Percentiles rank a stretch among this genome's conserved stretches.
phyloP scores from a whole-genome alignment of 371 early-diverging fungal species.

The Capillidium rhysosporum region DNA sequence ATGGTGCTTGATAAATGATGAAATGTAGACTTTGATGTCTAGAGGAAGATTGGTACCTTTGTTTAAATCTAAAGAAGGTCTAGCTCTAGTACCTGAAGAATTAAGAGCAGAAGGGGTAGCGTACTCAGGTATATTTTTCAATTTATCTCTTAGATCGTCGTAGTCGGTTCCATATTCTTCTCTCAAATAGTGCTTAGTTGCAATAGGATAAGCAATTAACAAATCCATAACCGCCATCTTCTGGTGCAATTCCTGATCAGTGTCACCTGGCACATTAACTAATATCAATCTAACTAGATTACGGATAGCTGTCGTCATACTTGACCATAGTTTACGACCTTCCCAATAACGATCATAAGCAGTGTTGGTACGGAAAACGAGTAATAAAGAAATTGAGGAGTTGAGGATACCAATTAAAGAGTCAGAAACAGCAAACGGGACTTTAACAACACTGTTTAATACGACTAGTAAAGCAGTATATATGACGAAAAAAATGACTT shows the following conservation, averaged over 20 bases:
- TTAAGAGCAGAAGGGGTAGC: conserved; percentile 5
- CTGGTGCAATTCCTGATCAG: conserved; percentile 17
- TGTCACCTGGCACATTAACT: conserved; percentile 19
- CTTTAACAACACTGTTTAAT: background rate
- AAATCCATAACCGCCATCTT: conserved; percentile 42
- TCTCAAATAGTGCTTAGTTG: conserved; percentile 53
- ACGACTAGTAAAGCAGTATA: background rate
- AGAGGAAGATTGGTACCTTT: conserved; percentile 21
- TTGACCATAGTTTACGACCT: conserved; percentile 46
- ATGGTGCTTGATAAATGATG: conserved; percentile 17
- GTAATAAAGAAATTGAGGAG: conserved; percentile 35
- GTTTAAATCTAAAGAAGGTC: conserved; percentile 12
- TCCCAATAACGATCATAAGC: conserved; percentile 44
- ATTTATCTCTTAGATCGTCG: conserved; percentile 12
- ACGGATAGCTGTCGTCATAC: conserved; percentile 23
- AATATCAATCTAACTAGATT: conserved; percentile 24
- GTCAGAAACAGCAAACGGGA: conserved; percentile 11
- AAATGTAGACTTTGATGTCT: conserved; percentile 19
- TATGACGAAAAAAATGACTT: conserved; percentile 2
- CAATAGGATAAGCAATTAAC: conserved; percentile 37
- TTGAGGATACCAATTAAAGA: conserved; percentile 26
- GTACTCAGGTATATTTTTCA: conserved; percentile 1
- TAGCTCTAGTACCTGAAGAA: background rate
- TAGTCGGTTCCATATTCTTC: conserved; percentile 25
- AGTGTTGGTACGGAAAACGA: conserved; percentile 61